Evolutionary conservation across 1,284 basidiomycete species (phyloP).

Genomic region (Boletus semigastroideus): DNA sequence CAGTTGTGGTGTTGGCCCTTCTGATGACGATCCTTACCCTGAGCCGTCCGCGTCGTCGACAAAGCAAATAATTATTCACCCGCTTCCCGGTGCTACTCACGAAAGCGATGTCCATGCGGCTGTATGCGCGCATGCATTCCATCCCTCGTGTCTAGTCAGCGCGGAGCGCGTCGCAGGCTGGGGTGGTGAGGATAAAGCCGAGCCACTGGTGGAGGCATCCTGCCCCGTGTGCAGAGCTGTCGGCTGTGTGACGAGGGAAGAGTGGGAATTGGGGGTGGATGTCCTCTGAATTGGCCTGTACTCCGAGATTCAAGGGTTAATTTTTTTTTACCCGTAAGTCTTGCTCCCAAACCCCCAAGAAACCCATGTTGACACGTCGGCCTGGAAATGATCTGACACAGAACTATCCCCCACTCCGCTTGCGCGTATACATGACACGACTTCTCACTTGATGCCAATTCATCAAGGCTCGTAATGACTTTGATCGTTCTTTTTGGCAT

Average conservation of each 20-base stretch:
- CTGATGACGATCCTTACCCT: slow-evolving; percentile 66
- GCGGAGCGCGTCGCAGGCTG: slow-evolving; percentile 66
- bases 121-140: slow-evolving; percentile 65
- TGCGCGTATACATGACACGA: background rate
- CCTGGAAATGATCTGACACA: background rate
- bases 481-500: background rate
- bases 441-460: slow-evolving; percentile 5
- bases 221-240: slow-evolving; percentile 66
- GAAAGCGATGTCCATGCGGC: slow-evolving; percentile 13
- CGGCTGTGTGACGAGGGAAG: slow-evolving; percentile 53
- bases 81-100: slow-evolving; percentile 4
- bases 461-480: background rate
- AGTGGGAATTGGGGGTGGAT: slow-evolving; percentile 57
- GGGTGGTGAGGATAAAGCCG: slow-evolving; percentile 47
- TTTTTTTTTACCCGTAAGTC: slow-evolving; percentile 8
- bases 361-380: background rate
- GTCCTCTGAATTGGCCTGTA: slow-evolving; percentile 20
- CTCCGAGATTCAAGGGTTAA: background rate
- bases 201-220: slow-evolving; percentile 52
- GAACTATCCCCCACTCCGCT: background rate
- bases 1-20: slow-evolving; percentile 70
- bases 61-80: slow-evolving; percentile 48
- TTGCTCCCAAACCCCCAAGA: background rate
- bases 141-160: slow-evolving; percentile 69
- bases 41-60: slow-evolving; percentile 31